phyloP scores from a whole-genome alignment of 169 alveolate species.

The Plasmodium billcollinsi region DNA sequence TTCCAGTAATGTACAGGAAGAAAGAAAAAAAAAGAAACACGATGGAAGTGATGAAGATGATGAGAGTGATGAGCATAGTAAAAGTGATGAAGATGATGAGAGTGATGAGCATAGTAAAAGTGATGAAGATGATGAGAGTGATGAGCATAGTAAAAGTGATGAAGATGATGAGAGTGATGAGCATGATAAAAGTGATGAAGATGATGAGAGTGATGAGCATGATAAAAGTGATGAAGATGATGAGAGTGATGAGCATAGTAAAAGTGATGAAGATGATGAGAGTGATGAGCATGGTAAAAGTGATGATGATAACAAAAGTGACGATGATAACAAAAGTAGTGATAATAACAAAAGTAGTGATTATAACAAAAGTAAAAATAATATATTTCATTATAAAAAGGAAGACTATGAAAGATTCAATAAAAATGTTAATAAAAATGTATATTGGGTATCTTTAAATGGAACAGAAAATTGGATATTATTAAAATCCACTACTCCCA shows the following conservation, averaged over 20 bases:
- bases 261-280: neutral
- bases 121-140: too few relatives aligned
- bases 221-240: neutral
- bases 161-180: neutral
- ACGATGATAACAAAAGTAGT: too few relatives aligned
- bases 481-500: slow-evolving; percentile 44
- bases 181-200: neutral
- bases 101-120: neutral
- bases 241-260: neutral
- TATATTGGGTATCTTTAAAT: slow-evolving; percentile 66
- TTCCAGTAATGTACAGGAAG: neutral
- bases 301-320: too few relatives aligned
- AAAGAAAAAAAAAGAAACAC: neutral
- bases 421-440: slow-evolving; percentile 41
- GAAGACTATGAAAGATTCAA: slow-evolving; percentile 50
- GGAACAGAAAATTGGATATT: slow-evolving; percentile 48
- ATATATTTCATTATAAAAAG: slow-evolving; percentile 4
- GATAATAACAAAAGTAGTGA: too few relatives aligned
- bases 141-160: too few relatives aligned
- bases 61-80: neutral
- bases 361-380: neutral
- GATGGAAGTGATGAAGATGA: neutral
- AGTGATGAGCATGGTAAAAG: neutral
- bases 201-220: too few relatives aligned
- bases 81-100: neutral